These are phyloP conservation scores for Nothopassalora personata DNA, from an alignment of 2,329 filamentous ascomycete genomes.

Conservation along the genomic window DNA sequence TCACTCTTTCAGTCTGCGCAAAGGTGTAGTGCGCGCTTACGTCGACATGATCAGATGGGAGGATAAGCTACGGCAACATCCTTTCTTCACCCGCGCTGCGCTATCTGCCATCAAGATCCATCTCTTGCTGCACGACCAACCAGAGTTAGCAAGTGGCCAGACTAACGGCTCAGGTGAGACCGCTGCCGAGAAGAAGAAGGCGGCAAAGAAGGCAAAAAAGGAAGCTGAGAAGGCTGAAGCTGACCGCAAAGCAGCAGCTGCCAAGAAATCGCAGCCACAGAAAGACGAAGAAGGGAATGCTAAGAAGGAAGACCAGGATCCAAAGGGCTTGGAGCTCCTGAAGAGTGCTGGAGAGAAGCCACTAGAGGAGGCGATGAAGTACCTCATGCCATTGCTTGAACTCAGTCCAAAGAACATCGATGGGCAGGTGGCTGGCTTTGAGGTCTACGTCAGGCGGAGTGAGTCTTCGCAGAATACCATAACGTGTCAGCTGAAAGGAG, in stretches of 20 bases:
- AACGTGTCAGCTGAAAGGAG: neutral
- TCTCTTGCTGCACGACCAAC: slow-evolving; percentile 70
- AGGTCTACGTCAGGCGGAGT: slow-evolving; percentile 82
- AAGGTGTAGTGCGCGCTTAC: slow-evolving; percentile 91
- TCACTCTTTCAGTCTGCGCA: slow-evolving; percentile 93
- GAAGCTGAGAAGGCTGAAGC: slow-evolving; percentile 75
- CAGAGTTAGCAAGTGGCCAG: slow-evolving; percentile 62
- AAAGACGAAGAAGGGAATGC: slow-evolving; percentile 45
- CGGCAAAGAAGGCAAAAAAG: slow-evolving; percentile 66
- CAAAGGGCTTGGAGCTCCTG: slow-evolving; percentile 67
- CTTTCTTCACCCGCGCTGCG: slow-evolving; percentile 83
- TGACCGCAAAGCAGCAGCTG: slow-evolving; percentile 57
- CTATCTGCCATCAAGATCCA: slow-evolving; percentile 78
- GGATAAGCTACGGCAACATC: slow-evolving; percentile 82
- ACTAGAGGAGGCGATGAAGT: slow-evolving; percentile 80
- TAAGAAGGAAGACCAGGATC: slow-evolving; percentile 89
- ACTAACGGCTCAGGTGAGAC: slow-evolving; percentile 64
- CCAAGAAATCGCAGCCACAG: slow-evolving; percentile 49
- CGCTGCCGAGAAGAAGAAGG: slow-evolving; percentile 74
- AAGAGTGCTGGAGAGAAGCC: slow-evolving; percentile 65
- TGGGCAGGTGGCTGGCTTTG: slow-evolving; percentile 79
- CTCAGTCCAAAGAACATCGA: slow-evolving; percentile 75
- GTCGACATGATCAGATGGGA: slow-evolving; percentile 97
- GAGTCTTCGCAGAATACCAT: slow-evolving; percentile 37
- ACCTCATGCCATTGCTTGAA: slow-evolving; percentile 73